Conservation (phyloP, 2,329 filamentous ascomycete genomes). For the Penicillium janthinellum region DNA sequence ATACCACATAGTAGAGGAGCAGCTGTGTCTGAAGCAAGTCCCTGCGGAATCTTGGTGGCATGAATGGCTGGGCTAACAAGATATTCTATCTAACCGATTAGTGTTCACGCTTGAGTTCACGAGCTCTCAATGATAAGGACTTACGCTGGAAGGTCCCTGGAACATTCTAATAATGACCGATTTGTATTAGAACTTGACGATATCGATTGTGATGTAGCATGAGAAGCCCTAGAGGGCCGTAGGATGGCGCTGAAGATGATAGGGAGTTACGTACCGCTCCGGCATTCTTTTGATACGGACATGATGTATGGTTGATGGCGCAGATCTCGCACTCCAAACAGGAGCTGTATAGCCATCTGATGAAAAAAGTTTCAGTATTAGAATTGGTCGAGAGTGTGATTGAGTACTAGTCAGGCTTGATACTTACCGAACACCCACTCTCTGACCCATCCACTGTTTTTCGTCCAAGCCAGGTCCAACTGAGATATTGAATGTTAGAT, state of each 20-base stretch:
- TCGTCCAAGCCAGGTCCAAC: constrained; percentile 33
- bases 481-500: constrained; percentile 4
- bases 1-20: constrained; percentile 43
- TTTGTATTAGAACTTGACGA: neutral
- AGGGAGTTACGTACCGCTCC: constrained; percentile 33
- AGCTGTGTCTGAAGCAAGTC: constrained; percentile 35
- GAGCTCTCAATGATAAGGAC: neutral
- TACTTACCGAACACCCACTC: constrained; percentile 37
- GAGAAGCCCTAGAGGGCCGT: neutral
- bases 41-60: constrained; percentile 39
- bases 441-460: constrained; percentile 33
- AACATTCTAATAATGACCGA: constrained; percentile 31
- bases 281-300: constrained; percentile 42
- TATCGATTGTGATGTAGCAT: neutral
- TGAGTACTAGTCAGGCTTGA: neutral
- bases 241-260: neutral
- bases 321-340: constrained; percentile 44
- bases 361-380: neutral
- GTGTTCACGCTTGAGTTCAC: neutral
- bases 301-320: constrained; percentile 41
- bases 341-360: constrained; percentile 43
- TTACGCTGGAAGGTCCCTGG: constrained; percentile 43
- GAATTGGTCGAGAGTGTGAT: neutral
- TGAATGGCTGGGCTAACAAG: constrained; percentile 39
- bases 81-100: constrained; percentile 30